phyloP scores from a whole-genome alignment of 345 rosid genomes.

The Dimocarpus longan region DNA sequence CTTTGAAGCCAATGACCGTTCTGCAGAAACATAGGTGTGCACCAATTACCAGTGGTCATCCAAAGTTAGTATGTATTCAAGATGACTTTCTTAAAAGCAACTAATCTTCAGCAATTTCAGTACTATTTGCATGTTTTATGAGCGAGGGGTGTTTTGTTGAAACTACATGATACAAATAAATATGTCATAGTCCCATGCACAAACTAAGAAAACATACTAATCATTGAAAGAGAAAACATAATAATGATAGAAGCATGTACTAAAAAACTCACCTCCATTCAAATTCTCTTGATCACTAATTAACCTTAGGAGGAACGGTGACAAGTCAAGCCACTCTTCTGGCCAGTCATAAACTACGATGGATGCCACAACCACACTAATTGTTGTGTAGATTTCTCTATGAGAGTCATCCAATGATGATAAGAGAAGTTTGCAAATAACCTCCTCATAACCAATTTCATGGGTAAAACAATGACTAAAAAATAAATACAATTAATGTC shows the following conservation, averaged over 20 bases:
- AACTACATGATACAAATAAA: neutral
- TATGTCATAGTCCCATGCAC: neutral
- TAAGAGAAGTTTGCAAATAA: constrained; percentile 70
- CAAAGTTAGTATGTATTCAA: neutral
- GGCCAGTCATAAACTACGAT: constrained; percentile 90
- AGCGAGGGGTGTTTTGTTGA: neutral
- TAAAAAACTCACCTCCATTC: constrained; percentile 60
- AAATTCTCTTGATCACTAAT: constrained; percentile 59
- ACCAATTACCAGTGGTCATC: neutral
- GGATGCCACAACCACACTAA: constrained; percentile 83
- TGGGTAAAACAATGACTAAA: neutral
- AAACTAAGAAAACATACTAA: neutral
- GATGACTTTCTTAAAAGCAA: neutral
- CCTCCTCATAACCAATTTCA: constrained; percentile 48
- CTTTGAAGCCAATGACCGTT: neutral
- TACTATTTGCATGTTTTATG: neutral
- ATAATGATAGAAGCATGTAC: constrained; percentile 5
- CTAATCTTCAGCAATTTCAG: neutral
- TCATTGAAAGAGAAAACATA: neutral
- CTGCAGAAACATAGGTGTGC: neutral
- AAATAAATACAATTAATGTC: neutral
- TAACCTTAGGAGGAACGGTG: constrained; percentile 74
- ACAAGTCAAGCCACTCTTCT: constrained; percentile 83
- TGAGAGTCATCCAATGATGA: constrained; percentile 74
- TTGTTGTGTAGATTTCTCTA: constrained; percentile 78